Evolutionary conservation across 805 yeast species (phyloP).

Genomic region (Wickerhamiella australiensis): DNA sequence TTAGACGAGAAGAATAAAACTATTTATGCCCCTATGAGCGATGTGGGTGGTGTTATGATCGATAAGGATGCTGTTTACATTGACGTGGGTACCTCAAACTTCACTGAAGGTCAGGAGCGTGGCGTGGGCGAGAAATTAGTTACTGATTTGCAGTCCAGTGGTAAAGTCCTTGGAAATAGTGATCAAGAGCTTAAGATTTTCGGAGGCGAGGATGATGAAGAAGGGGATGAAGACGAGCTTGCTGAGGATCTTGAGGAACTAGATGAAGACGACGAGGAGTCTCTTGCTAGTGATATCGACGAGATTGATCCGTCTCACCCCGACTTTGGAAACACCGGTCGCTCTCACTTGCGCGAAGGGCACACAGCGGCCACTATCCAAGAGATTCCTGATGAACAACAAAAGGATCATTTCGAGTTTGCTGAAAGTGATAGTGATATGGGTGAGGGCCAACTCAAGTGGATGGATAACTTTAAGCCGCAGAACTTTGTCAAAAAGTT

Average conservation of each 20-base stretch:
- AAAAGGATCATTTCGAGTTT: conserved; percentile 15
- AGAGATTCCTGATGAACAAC: conserved; percentile 24
- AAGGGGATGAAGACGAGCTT: conserved; percentile 23
- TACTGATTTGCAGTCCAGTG: conserved; percentile 63
- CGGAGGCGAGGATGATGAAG: conserved; percentile 44
- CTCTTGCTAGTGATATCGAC: conserved; percentile 19
- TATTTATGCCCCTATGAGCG: conserved; percentile 98
- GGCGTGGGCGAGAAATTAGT: conserved; percentile 85
- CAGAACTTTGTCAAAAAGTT: conserved; percentile 46
- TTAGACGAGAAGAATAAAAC: conserved; percentile 88
- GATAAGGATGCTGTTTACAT: conserved; percentile 97
- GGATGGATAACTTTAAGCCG: conserved; percentile 35
- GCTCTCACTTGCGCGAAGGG: conserved; percentile 52
- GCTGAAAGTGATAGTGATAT: conserved; percentile 20
- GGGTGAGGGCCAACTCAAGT: conserved; percentile 19
- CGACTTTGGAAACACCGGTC: conserved; percentile 39
- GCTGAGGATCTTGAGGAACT: conserved; percentile 32
- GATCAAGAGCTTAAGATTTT: conserved; percentile 70
- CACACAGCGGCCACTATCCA: conserved; percentile 37
- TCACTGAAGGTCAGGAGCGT: conserved; percentile 50
- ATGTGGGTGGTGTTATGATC: conserved; percentile 95
- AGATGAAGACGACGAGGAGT: conserved; percentile 22
- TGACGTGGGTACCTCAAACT: conserved; percentile 50
- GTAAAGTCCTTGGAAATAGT: conserved; percentile 45
- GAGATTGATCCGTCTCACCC: conserved; percentile 26